Percentiles rank a stretch among this genome's conserved stretches.
These are phyloP conservation scores for Lathyrus aphaca DNA, from an alignment of 306 rosid genomes.

Conservation along the genomic window DNA sequence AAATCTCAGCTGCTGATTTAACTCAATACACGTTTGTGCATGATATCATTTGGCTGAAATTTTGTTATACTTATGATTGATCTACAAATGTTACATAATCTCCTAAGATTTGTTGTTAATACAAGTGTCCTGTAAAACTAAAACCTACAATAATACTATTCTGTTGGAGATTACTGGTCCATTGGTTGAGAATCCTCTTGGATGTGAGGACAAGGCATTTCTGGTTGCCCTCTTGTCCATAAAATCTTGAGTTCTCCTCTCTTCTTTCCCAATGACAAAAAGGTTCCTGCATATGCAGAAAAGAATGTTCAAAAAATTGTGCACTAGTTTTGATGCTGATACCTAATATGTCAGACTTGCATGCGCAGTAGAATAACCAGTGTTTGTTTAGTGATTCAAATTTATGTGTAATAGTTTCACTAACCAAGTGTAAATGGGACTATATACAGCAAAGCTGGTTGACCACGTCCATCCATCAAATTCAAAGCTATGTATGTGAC, in stretches of 20 bases:
- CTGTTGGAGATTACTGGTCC: conserved; percentile 35
- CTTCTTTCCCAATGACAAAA: conserved; percentile 85
- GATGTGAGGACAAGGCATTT: conserved; percentile 80
- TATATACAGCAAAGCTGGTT: conserved; percentile 93
- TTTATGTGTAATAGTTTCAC: conserved; percentile 33
- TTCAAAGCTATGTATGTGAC: conserved; percentile 92
- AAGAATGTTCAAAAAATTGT: neutral
- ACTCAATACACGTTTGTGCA: conserved; percentile 19
- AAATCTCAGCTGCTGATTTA: conserved; percentile 30
- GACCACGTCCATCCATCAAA: conserved; percentile 98
- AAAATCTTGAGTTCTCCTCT: conserved; percentile 83
- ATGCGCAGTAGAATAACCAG: neutral
- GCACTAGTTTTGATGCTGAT: neutral
- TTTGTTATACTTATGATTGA: conserved; percentile 39
- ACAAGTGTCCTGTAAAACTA: conserved; percentile 44
- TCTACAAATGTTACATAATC: conserved; percentile 42
- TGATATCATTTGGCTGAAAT: conserved; percentile 35
- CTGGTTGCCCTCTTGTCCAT: conserved; percentile 93
- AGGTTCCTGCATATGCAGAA: conserved; percentile 65
- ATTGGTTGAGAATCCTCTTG: conserved; percentile 54
- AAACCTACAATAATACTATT: conserved; percentile 40
- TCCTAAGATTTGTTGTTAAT: conserved; percentile 46
- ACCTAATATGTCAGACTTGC: neutral
- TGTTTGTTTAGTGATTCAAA: neutral
- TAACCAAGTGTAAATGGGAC: conserved; percentile 96